Percentiles rank a stretch among this genome's conserved stretches.
Evolutionary conservation across 176 grass and related monocot genomes (phyloP).

Genomic region (Eragrostis curvula): DNA sequence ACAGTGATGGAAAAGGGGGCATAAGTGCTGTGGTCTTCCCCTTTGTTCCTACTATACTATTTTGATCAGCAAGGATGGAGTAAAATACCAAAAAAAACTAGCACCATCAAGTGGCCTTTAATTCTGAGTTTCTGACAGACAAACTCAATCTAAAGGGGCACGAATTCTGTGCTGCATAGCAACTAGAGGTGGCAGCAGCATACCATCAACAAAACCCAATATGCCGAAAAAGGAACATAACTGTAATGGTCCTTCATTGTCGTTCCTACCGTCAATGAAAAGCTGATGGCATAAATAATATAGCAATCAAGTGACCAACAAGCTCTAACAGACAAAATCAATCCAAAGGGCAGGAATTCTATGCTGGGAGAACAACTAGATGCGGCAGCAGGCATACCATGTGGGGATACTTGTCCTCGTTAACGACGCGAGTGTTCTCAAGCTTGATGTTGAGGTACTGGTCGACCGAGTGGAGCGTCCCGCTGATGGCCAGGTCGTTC

Average conservation of each 20-base stretch:
- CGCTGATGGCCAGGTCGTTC: constrained; percentile 91
- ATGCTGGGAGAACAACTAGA: neutral
- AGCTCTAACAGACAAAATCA: neutral
- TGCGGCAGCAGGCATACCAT: constrained; percentile 57
- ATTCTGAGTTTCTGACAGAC: no score
- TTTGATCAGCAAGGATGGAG: no score
- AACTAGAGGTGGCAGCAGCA: no score
- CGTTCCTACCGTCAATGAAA: neutral
- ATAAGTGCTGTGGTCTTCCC: no score
- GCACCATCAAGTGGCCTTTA: no score
- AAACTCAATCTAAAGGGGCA: no score
- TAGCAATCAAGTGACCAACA: neutral
- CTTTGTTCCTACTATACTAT: no score
- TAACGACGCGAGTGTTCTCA: constrained; percentile 88
- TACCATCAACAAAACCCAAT: neutral
- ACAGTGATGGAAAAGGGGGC: no score
- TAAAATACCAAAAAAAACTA: no score
- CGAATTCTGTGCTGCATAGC: no score
- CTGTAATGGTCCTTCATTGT: neutral
- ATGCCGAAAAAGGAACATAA: neutral
- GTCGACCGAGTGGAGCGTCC: constrained; percentile 91
- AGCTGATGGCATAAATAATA: neutral
- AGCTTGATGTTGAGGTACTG: constrained; percentile 99
- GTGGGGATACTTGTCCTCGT: constrained; percentile 92
- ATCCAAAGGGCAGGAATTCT: neutral